Evolutionary conservation across 1,284 basidiomycete species (phyloP).

Genomic region (Naganishia albida): DNA sequence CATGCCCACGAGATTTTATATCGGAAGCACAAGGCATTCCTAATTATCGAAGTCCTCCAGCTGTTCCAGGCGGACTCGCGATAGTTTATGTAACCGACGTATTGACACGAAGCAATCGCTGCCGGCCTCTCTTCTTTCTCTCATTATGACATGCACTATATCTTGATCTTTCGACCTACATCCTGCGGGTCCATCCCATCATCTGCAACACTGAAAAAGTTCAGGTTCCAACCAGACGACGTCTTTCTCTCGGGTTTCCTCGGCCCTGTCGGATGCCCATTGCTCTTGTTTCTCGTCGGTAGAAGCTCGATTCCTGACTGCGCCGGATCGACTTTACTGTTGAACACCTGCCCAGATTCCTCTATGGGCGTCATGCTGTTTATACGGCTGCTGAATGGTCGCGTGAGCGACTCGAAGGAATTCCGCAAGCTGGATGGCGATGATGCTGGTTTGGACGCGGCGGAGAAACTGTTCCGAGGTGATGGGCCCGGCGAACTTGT

Average conservation of each 20-base stretch:
- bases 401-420: constrained; percentile 22
- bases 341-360: background rate
- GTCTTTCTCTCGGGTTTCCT: constrained; percentile 4
- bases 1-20: too few relatives aligned
- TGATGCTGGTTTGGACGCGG: constrained; percentile 9
- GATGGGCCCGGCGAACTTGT: constrained; percentile 7
- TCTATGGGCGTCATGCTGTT: constrained; percentile 26
- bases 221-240: constrained; percentile 17
- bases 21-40: too few relatives aligned
- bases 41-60: too few relatives aligned
- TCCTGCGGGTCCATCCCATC: constrained; percentile 17
- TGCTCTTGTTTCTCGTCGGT: background rate
- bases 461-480: constrained; percentile 5
- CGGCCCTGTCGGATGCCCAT: background rate
- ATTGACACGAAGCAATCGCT: too few relatives aligned
- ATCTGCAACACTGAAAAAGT: constrained; percentile 27
- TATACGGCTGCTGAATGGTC: constrained; percentile 11
- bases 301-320: constrained; percentile 9
- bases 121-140: too few relatives aligned
- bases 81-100: too few relatives aligned
- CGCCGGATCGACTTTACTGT: background rate
- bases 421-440: constrained; percentile 24
- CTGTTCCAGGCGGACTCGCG: too few relatives aligned
- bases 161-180: constrained; percentile 18
- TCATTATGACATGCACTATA: background rate